Conservation (phyloP, 176 grass and related monocot genomes). For the Ananas comosus region DNA sequence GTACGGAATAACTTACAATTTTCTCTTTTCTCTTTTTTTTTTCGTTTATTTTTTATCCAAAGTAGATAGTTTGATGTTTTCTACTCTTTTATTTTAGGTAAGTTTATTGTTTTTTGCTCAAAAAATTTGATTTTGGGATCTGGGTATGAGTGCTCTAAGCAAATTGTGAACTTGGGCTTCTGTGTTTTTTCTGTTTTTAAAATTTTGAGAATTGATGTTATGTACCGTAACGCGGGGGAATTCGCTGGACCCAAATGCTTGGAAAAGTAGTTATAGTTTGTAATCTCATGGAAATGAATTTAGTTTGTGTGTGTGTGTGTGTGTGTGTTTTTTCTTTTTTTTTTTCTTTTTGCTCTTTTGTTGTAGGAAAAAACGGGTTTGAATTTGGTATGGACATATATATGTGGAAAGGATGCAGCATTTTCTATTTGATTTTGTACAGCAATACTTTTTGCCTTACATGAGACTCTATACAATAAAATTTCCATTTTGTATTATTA, state of each 20-base stretch:
- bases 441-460: not conserved
- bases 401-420: not conserved
- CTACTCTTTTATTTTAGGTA: not conserved
- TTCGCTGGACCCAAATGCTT: not conserved
- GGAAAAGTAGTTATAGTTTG: not conserved
- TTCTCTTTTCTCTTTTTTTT: slow-evolving; percentile 1
- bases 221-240: slow-evolving; percentile 16
- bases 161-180: not conserved
- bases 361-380: not conserved
- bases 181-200: not conserved
- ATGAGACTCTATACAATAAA: not conserved
- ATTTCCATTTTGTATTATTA: not conserved
- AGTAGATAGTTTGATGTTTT: slow-evolving; percentile 5
- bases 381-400: not conserved
- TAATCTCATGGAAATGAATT: not conserved
- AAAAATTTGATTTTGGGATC: slow-evolving; percentile 17
- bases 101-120: slow-evolving; percentile 11
- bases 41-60: slow-evolving; percentile 4
- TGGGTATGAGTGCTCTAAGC: slow-evolving; percentile 2
- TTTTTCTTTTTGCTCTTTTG: not conserved
- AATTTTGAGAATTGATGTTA: slow-evolving; percentile 8
- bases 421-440: not conserved
- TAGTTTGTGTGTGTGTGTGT: not conserved
- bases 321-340: not conserved
- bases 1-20: not conserved